Conservation (phyloP, 768 basidiomycete species). For the Xanthoconium purpureum region DNA sequence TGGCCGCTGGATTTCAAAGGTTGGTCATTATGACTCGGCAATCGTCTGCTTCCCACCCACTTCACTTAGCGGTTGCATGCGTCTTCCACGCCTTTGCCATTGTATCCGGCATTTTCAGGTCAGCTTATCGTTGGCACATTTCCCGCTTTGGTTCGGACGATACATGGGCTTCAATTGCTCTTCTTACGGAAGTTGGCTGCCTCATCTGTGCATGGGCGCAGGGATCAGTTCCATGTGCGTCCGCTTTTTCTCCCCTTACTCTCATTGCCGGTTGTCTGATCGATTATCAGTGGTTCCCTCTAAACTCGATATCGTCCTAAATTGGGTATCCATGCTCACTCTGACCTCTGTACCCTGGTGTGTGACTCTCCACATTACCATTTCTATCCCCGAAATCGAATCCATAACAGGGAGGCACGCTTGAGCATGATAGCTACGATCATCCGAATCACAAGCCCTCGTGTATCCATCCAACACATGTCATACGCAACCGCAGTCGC, state of each 20-base stretch:
- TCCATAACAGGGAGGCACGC: constrained; percentile 8
- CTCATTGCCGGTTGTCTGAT: background rate
- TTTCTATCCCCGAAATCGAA: background rate
- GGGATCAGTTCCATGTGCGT: constrained; percentile 4
- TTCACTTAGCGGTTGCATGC: constrained; percentile 3
- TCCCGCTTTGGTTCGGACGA: constrained; percentile 20
- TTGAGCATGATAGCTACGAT: constrained; percentile 17
- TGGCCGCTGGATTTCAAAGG: constrained; percentile 16
- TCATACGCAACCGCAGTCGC: constrained; percentile 1
- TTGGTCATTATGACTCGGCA: background rate
- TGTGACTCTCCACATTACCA: background rate
- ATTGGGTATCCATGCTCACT: background rate
- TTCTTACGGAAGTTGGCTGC: constrained; percentile 10
- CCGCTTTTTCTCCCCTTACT: background rate
- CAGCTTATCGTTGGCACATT: constrained; percentile 9
- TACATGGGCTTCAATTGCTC: constrained; percentile 13
- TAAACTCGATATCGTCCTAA: background rate
- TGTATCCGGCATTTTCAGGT: constrained; percentile 13
- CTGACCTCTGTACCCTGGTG: constrained; percentile 13
- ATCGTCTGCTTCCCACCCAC: background rate
- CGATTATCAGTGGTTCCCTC: background rate
- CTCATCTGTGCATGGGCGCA: constrained; percentile 7
- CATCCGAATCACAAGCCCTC: constrained; percentile 6
- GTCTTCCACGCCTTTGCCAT: constrained; percentile 13
- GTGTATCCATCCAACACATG: background rate